These are phyloP conservation scores for Pichia pseudocactophila DNA, from an alignment of 805 yeast genomes.

Conservation along the genomic window DNA sequence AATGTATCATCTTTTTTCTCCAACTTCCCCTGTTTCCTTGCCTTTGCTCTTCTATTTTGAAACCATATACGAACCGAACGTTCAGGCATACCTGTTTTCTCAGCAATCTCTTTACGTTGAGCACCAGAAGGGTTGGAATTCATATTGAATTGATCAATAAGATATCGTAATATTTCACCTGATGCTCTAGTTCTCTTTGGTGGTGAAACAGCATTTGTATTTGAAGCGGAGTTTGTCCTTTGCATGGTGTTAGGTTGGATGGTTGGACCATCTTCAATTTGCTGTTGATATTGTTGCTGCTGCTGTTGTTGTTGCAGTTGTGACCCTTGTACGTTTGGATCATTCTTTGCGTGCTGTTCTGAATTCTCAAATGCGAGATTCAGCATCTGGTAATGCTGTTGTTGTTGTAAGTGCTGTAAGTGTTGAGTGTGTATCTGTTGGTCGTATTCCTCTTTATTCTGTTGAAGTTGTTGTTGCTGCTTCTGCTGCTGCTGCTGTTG, in stretches of 20 bases:
- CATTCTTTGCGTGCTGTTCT: neutral
- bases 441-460: no score
- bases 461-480: neutral
- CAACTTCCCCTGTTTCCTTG: conserved; percentile 51
- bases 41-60: conserved; percentile 78
- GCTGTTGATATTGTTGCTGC: neutral
- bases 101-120: conserved; percentile 59
- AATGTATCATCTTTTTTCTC: conserved; percentile 21
- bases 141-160: conserved; percentile 58
- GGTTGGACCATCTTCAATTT: no score
- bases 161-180: conserved; percentile 64
- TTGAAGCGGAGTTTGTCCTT: no score
- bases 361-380: neutral
- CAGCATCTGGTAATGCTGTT: neutral
- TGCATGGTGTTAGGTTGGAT: no score
- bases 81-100: conserved; percentile 72
- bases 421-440: neutral
- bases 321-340: neutral
- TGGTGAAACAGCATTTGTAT: conserved; percentile 6
- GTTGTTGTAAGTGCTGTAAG: neutral
- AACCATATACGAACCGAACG: conserved; percentile 90
- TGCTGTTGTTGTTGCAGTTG: neutral
- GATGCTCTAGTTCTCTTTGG: conserved; percentile 30
- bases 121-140: conserved; percentile 75
- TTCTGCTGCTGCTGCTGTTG: neutral